Conservation (phyloP, 495 filamentous ascomycete species). For the Daldinia grandis region DNA sequence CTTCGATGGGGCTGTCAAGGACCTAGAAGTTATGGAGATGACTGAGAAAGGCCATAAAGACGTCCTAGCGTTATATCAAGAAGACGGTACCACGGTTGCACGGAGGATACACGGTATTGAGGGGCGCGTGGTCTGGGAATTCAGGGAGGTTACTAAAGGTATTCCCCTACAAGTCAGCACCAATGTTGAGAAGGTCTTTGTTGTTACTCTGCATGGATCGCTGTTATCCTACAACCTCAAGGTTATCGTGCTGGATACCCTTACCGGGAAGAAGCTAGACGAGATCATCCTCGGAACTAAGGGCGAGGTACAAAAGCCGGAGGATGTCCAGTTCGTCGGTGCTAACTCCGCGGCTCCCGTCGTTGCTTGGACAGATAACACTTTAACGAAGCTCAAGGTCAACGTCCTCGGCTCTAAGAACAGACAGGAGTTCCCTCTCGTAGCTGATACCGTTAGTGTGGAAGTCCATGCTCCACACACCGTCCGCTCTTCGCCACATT, state of each 20-base stretch:
- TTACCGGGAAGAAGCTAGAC: slow-evolving; percentile 71
- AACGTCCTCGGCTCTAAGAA: slow-evolving; percentile 82
- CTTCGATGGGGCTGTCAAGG: slow-evolving; percentile 68
- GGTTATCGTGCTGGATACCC: slow-evolving; percentile 73
- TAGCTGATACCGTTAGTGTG: slow-evolving; percentile 70
- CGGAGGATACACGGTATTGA: slow-evolving; percentile 74
- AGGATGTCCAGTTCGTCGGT: slow-evolving; percentile 81
- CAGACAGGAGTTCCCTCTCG: slow-evolving; percentile 60
- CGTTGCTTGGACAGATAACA: slow-evolving; percentile 81
- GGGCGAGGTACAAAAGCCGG: slow-evolving; percentile 69
- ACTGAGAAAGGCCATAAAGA: slow-evolving; percentile 72
- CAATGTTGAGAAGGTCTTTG: slow-evolving; percentile 75
- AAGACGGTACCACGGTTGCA: slow-evolving; percentile 64
- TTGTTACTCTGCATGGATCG: slow-evolving; percentile 76
- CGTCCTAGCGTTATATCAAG: slow-evolving; percentile 72
- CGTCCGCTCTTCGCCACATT: slow-evolving; percentile 74
- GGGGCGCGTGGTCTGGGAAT: slow-evolving; percentile 83
- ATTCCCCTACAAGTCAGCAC: slow-evolving; percentile 81
- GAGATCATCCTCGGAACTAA: slow-evolving; percentile 76
- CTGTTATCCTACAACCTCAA: slow-evolving; percentile 74
- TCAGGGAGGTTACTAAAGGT: slow-evolving; percentile 71
- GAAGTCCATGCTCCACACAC: slow-evolving; percentile 76
- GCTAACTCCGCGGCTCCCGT: slow-evolving; percentile 84
- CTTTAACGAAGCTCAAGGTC: slow-evolving; percentile 72
- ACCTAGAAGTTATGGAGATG: slow-evolving; percentile 82